Evolutionary conservation across 1,139 yeast species (phyloP).

Genomic region (Spencermartinsiella ligniputridi): DNA sequence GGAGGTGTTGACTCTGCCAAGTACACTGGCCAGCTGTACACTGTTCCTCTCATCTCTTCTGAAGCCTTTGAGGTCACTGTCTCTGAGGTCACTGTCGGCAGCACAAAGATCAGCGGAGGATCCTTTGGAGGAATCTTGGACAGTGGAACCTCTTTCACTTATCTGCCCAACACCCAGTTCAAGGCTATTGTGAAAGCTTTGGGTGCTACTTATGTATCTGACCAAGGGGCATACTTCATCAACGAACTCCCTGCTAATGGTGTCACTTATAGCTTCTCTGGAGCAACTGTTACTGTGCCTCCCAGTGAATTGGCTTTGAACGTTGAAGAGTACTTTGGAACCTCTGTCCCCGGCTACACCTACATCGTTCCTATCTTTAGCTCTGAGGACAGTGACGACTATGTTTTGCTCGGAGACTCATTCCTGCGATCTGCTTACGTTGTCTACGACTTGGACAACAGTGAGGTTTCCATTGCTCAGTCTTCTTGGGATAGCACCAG

Average conservation of each 20-base stretch:
- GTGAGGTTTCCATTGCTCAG: constrained; percentile 61
- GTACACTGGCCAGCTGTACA: constrained; percentile 38
- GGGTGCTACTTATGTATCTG: constrained; percentile 15
- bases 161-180: constrained; percentile 20
- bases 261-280: constrained; percentile 39
- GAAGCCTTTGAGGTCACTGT: constrained; percentile 11
- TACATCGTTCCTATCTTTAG: constrained; percentile 22
- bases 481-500: constrained; percentile 35
- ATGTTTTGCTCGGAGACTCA: constrained; percentile 60
- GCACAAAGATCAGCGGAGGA: neutral
- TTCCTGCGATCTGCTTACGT: constrained; percentile 70
- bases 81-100: constrained; percentile 1
- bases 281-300: constrained; percentile 41
- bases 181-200: constrained; percentile 14
- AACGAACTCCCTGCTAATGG: constrained; percentile 8
- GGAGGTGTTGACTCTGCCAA: constrained; percentile 57
- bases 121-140: constrained; percentile 3
- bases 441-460: constrained; percentile 67
- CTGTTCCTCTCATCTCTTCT: constrained; percentile 19
- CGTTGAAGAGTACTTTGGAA: constrained; percentile 32
- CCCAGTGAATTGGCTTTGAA: constrained; percentile 31
- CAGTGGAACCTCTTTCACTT: constrained; percentile 11
- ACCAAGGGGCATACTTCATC: constrained; percentile 12
- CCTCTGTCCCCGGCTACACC: constrained; percentile 41
- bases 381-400: constrained; percentile 22